A percentile compares a stretch with the other conserved stretches of the same genome.
Evolutionary conservation across 345 rosid species (phyloP).

Genomic region (Limnanthes douglasii): DNA sequence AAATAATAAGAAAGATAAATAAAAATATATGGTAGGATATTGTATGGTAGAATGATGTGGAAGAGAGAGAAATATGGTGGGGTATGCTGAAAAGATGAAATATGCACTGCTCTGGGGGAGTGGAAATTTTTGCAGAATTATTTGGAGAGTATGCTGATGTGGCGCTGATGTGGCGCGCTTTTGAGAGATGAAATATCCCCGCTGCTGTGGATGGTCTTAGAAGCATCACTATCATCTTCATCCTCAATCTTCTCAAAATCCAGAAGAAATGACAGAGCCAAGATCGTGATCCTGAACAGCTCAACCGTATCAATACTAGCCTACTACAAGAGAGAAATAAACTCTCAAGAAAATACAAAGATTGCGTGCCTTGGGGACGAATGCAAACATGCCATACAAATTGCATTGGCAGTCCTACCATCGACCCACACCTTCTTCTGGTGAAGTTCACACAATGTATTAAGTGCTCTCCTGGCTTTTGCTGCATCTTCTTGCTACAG

Average conservation of each 20-base stretch:
- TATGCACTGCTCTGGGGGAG: too few relatives aligned
- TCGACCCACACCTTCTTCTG: conserved; percentile 77
- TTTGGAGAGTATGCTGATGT: too few relatives aligned
- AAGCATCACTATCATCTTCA: conserved; percentile 53
- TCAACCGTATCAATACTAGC: too few relatives aligned
- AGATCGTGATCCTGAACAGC: conserved; percentile 58
- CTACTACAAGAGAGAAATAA: too few relatives aligned
- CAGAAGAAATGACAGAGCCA: conserved; percentile 68
- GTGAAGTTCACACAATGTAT: conserved; percentile 63
- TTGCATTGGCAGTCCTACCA: conserved; percentile 82
- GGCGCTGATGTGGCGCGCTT: too few relatives aligned
- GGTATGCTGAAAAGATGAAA: too few relatives aligned
- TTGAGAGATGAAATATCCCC: conserved; percentile 76
- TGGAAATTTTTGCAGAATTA: too few relatives aligned
- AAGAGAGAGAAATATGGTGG: too few relatives aligned
- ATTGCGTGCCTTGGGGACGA: conserved; percentile 47
- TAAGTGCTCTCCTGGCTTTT: conserved; percentile 60
- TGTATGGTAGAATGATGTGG: too few relatives aligned
- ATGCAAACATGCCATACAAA: conserved; percentile 87
- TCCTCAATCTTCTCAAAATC: conserved; percentile 78
- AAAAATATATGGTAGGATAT: too few relatives aligned
- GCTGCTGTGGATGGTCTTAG: too few relatives aligned
- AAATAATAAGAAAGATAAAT: too few relatives aligned
- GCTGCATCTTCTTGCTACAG: conserved; percentile 71
- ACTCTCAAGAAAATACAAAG: conserved; percentile 4